phyloP scores from a whole-genome alignment of 2,329 filamentous ascomycete genomes.

The Aspergillus ibericus region DNA sequence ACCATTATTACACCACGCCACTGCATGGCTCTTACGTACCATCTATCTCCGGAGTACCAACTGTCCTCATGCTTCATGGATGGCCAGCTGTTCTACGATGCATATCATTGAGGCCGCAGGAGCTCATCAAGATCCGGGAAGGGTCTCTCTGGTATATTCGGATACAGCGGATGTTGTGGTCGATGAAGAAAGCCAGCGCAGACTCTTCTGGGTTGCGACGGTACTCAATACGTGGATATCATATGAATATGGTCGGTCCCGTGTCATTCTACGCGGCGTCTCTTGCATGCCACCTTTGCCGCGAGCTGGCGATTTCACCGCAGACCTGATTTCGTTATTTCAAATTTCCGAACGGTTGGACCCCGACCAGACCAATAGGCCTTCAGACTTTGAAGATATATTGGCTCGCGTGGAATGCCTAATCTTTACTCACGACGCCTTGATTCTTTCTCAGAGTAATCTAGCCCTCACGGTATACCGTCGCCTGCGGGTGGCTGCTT shows the following conservation, averaged over 20 bases:
- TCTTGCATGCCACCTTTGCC: conserved; percentile 9
- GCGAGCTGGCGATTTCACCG: conserved; percentile 9
- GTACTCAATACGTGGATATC: conserved; percentile 22
- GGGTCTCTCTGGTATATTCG: conserved; percentile 13
- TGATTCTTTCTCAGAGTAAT: conserved; percentile 15
- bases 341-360: conserved; percentile 17
- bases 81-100: conserved; percentile 58
- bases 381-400: conserved; percentile 6
- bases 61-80: conserved; percentile 53
- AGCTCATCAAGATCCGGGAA: conserved; percentile 11
- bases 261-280: conserved; percentile 12
- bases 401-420: conserved; percentile 6
- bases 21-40: conserved; percentile 53
- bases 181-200: conserved; percentile 5
- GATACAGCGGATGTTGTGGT: conserved; percentile 8
- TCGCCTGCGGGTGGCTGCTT: conserved; percentile 13
- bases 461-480: conserved; percentile 18
- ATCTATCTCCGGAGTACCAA: conserved; percentile 55
- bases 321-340: conserved; percentile 12
- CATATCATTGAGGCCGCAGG: conserved; percentile 57
- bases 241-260: conserved; percentile 19
- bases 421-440: conserved; percentile 5
- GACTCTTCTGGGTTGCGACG: conserved; percentile 20
- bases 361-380: conserved; percentile 8
- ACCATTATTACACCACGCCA: conserved; percentile 24